These are phyloP conservation scores for Nitzschia sp. DNA, from an alignment of 108 stramenopile species.

Conservation along the genomic window DNA sequence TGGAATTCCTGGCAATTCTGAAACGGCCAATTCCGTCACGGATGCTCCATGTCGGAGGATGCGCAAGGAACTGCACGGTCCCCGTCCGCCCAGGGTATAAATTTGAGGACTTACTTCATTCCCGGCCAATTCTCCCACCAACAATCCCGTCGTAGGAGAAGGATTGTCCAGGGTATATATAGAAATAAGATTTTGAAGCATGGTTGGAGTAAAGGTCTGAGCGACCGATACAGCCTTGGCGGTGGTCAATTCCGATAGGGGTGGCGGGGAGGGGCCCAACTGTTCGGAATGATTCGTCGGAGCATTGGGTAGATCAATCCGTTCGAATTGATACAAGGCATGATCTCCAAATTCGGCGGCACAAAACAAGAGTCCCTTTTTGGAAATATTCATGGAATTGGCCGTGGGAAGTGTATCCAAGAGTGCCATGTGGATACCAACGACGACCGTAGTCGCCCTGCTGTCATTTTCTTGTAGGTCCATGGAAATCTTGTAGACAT, in stretches of 20 bases:
- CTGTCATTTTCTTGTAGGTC: conserved; percentile 37
- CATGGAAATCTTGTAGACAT: conserved; percentile 93
- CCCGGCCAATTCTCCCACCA: conserved; percentile 90
- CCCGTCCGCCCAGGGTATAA: conserved; percentile 89
- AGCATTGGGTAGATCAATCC: conserved; percentile 82
- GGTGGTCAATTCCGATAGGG: conserved; percentile 37
- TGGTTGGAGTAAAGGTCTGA: conserved; percentile 73
- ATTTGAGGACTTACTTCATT: conserved; percentile 94
- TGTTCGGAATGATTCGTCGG: conserved; percentile 39
- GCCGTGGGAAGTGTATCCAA: conserved; percentile 92
- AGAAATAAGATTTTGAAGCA: conserved; percentile 76
- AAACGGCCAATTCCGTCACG: conserved; percentile 93
- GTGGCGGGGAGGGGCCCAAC: conserved; percentile 6
- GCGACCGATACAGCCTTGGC: conserved; percentile 52
- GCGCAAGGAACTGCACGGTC: conserved; percentile 80
- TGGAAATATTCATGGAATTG: conserved; percentile 88
- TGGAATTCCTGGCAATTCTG: conserved; percentile 92
- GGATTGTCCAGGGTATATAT: conserved; percentile 81
- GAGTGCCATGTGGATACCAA: conserved; percentile 60
- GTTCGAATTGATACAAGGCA: conserved; percentile 92
- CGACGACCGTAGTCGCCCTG: conserved; percentile 34
- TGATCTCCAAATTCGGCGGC: conserved; percentile 97
- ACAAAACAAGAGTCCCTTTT: conserved; percentile 87
- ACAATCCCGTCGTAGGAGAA: conserved; percentile 83
- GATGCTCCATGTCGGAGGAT: conserved; percentile 89